Evolutionary conservation across 208 protist genomes (phyloP).

Genomic region (Porcisia hertigi): DNA sequence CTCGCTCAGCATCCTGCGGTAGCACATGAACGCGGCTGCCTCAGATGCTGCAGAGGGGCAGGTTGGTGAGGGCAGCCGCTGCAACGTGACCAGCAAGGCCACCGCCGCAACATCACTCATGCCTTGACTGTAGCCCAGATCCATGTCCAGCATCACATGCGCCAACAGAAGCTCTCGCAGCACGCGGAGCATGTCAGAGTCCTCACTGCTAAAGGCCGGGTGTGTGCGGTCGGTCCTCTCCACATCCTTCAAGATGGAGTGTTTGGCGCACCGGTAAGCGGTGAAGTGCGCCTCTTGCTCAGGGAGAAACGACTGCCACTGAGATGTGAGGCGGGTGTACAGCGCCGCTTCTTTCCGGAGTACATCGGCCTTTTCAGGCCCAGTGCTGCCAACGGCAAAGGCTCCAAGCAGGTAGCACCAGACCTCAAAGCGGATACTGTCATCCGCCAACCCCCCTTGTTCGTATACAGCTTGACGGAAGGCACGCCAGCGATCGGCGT

Average conservation of each 20-base stretch:
- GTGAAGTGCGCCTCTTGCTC: constrained; percentile 71
- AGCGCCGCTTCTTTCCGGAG: constrained; percentile 32
- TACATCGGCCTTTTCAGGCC: constrained; percentile 33
- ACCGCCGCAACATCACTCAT: constrained; percentile 89
- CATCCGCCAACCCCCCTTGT: constrained; percentile 21
- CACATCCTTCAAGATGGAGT: constrained; percentile 88
- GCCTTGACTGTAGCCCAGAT: constrained; percentile 91
- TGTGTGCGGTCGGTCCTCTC: constrained; percentile 77
- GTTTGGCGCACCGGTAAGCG: constrained; percentile 52
- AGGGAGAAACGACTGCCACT: constrained; percentile 77
- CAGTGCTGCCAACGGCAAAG: constrained; percentile 42
- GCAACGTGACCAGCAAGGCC: constrained; percentile 51
- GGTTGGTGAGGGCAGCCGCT: constrained; percentile 12
- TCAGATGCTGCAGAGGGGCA: constrained; percentile 6
- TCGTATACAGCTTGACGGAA: constrained; percentile 34
- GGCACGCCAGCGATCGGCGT: constrained; percentile 21
- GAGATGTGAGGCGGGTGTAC: constrained; percentile 62
- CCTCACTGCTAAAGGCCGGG: constrained; percentile 46
- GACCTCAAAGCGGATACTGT: constrained; percentile 58
- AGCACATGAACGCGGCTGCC: constrained; percentile 31
- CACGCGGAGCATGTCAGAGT: constrained; percentile 44
- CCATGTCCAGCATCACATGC: constrained; percentile 90
- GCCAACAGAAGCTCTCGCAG: constrained; percentile 80
- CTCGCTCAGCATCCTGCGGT: constrained; percentile 45
- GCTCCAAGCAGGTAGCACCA: constrained; percentile 78